Evolutionary conservation across 805 yeast species (phyloP).

Genomic region (Jamesozyma spencerorum): DNA sequence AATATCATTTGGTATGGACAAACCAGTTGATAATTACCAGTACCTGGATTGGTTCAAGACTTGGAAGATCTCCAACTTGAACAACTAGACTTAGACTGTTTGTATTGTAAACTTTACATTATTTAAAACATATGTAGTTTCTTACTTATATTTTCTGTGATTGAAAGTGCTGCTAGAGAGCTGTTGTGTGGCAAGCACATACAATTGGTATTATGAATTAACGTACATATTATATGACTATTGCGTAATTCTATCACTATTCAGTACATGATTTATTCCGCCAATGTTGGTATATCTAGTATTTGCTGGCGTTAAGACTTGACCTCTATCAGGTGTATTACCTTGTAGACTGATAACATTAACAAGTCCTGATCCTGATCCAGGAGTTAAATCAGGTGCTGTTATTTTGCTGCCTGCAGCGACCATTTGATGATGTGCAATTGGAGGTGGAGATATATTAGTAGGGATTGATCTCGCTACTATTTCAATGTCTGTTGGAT

Average conservation of each 20-base stretch:
- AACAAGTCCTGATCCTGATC: constrained; percentile 21
- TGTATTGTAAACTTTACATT: too few relatives aligned
- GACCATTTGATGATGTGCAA: not conserved
- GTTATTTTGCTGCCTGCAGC: too few relatives aligned
- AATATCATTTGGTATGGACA: constrained; percentile 60
- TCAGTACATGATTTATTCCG: constrained; percentile 21
- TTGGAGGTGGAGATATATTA: not conserved
- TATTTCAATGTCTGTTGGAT: not conserved
- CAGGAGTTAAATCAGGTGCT: constrained; percentile 7
- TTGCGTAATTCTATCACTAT: constrained; percentile 29
- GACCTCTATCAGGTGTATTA: constrained; percentile 19
- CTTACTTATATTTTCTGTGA: too few relatives aligned
- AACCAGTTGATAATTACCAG: constrained; percentile 33
- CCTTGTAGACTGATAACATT: constrained; percentile 27
- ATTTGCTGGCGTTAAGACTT: constrained; percentile 25
- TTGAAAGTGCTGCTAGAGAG: too few relatives aligned
- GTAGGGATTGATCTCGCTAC: not conserved
- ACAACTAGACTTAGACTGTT: not conserved
- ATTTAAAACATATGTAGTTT: too few relatives aligned
- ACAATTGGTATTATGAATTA: too few relatives aligned
- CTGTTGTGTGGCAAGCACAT: too few relatives aligned
- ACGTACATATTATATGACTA: constrained; percentile 2
- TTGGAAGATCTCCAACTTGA: constrained; percentile 37
- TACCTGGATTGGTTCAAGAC: constrained; percentile 40
- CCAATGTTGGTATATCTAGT: constrained; percentile 22